Base-by-base conservation (phyloP, 148 eudicot genomes). In the Rhododendron simsii region DNA sequence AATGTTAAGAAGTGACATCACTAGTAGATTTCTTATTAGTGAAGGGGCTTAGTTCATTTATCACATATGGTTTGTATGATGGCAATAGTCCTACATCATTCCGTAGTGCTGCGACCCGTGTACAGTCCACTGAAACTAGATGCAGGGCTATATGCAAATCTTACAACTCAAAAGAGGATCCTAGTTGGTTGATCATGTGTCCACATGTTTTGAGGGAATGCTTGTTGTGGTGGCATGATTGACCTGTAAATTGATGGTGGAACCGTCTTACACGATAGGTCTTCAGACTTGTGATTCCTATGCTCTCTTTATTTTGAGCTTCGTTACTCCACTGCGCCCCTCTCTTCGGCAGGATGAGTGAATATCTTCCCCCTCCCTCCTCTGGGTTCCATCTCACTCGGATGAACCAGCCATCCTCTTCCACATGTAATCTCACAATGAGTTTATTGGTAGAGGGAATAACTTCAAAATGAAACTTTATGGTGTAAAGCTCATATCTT, bases 1-100 rank as follows among this genome's bases (percentile, higher is more conserved):
- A 26, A 14, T 80, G 33, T 80, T 28, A 80, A 26, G 7, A 50
- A 67, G 35, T 48, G 61, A 30, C 61, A 79, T 48, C 35, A 48
- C 12, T 45, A 35, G 37, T 57, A 41, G 57, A 69, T 63, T 71
- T 37, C 12, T 37, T 80, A 44, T 57, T 47, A 15, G 83, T 48
- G 39, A 77, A 47, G 15, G n/a, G 55, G 28, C 67, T 55, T 10
- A 3, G 55, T n/a, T 78, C 57, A 4, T 77, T 20, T 18, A 63
- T 28, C 80, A 82, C 61, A 20, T 73, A 45, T 83, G 41, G 26
- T 83, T 65, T 37, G 20, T 82, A 33, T 84, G 61, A 67, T 67
- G 30, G 73, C 73, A 10, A 26, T 67, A 11, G 73, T 67, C 73
- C 28, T 67, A 26, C 1, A 15, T 11, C 73, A 26, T 67, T 67